Conservation (phyloP, 768 basidiomycete species). For the Suillus plorans region DNA sequence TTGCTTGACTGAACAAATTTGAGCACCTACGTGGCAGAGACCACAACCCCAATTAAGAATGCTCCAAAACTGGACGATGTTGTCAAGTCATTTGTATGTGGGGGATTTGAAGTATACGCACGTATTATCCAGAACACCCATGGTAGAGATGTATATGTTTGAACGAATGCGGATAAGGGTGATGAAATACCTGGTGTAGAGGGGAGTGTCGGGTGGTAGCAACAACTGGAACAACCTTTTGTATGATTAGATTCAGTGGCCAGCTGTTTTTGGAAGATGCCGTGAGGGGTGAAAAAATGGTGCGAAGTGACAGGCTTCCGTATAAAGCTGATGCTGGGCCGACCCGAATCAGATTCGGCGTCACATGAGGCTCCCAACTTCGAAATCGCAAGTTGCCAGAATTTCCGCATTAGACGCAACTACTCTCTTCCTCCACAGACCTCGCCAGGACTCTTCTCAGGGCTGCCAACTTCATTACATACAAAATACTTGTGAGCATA, state of each 20-base stretch:
- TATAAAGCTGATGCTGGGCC: not conserved
- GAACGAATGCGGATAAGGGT: not conserved
- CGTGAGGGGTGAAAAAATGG: not conserved
- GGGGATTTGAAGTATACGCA: conserved; percentile 18
- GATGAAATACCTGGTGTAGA: not conserved
- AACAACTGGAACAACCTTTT: conserved; percentile 2
- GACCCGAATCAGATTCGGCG: not conserved
- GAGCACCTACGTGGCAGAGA: conserved; percentile 48
- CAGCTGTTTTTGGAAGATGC: not conserved
- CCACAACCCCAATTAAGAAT: conserved; percentile 47
- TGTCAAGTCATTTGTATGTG: not conserved
- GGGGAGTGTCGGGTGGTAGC: not conserved
- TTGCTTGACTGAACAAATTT: not conserved
- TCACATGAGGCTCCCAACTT: not conserved
- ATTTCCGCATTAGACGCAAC: conserved; percentile 3
- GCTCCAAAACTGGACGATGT: conserved; percentile 45
- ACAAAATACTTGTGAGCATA: no score
- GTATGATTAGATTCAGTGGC: conserved; percentile 1
- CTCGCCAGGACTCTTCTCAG: not conserved
- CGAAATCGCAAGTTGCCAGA: not conserved
- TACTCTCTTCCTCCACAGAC: not conserved
- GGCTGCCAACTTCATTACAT: not conserved
- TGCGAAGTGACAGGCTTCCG: conserved; percentile 4
- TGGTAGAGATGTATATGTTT: not conserved
- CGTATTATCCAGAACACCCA: conserved; percentile 33